These are phyloP conservation scores for Fusarium avenaceum DNA, from an alignment of 2,329 filamentous ascomycete species.

Conservation along the genomic window DNA sequence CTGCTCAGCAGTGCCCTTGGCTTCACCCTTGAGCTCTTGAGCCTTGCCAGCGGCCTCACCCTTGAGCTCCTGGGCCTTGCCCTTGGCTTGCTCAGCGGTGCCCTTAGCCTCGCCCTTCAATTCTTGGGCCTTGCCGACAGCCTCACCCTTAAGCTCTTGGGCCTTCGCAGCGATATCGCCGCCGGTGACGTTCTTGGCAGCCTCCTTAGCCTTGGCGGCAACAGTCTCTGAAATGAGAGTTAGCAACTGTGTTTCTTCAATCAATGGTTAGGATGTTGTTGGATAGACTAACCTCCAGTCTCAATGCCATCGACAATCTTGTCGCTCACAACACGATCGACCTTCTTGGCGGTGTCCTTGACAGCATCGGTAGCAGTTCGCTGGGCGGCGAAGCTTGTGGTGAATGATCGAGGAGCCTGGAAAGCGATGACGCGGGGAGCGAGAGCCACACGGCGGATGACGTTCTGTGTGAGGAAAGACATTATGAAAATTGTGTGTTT, in stretches of 20 bases:
- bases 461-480: constrained; percentile 66
- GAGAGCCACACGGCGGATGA: constrained; percentile 60
- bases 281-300: constrained; percentile 62
- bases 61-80: constrained; percentile 55
- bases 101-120: constrained; percentile 61
- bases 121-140: constrained; percentile 58
- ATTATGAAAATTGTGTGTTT: constrained; percentile 52
- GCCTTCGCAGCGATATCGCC: constrained; percentile 54
- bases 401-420: constrained; percentile 64
- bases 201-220: constrained; percentile 64
- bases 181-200: constrained; percentile 52
- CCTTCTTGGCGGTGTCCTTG: constrained; percentile 71
- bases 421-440: constrained; percentile 56
- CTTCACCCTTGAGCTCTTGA: constrained; percentile 58
- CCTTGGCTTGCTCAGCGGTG: constrained; percentile 54
- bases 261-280: background rate
- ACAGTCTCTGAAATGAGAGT: constrained; percentile 52
- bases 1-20: constrained; percentile 58
- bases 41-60: constrained; percentile 57
- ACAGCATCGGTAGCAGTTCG: constrained; percentile 67
- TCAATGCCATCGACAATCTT: constrained; percentile 74
- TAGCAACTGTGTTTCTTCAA: constrained; percentile 6
- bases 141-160: constrained; percentile 58
- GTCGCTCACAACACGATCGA: constrained; percentile 71
- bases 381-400: constrained; percentile 58